These are phyloP conservation scores for Groenewaldozyma salmanticensis DNA, from an alignment of 805 yeast species.

Conservation along the genomic window DNA sequence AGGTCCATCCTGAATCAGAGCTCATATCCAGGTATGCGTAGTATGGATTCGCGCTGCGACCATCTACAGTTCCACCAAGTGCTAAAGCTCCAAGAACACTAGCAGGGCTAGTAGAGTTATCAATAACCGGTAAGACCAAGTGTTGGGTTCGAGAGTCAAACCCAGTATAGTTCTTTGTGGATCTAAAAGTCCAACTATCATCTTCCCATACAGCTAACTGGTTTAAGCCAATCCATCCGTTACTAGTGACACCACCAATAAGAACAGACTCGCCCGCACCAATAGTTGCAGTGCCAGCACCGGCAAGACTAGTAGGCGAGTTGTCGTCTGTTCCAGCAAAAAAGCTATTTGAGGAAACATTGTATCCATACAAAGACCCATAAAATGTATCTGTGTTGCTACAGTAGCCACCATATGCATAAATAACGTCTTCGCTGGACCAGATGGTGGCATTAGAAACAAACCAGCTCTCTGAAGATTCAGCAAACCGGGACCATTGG, in stretches of 20 bases:
- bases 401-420: conserved; percentile 26
- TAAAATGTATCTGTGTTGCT: neutral
- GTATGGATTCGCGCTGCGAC: conserved; percentile 34
- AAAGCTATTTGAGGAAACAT: conserved; percentile 13
- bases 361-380: conserved; percentile 17
- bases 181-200: conserved; percentile 54
- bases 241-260: conserved; percentile 54
- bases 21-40: conserved; percentile 32
- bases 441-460: conserved; percentile 19
- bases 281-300: conserved; percentile 18
- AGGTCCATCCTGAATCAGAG: conserved; percentile 35
- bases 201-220: conserved; percentile 70
- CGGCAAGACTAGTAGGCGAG: conserved; percentile 20
- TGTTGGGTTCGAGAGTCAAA: conserved; percentile 48
- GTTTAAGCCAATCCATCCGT: conserved; percentile 63
- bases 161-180: conserved; percentile 22
- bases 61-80: conserved; percentile 48
- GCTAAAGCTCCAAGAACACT: conserved; percentile 33
- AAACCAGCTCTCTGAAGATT: conserved; percentile 18
- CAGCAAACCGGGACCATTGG: conserved; percentile 18
- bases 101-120: conserved; percentile 25
- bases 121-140: conserved; percentile 46
- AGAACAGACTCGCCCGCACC: conserved; percentile 27
- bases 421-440: conserved; percentile 18
- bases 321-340: conserved; percentile 7